Base-by-base conservation (phyloP, 441 rosid genomes). In the Adansonia grandidieri region DNA sequence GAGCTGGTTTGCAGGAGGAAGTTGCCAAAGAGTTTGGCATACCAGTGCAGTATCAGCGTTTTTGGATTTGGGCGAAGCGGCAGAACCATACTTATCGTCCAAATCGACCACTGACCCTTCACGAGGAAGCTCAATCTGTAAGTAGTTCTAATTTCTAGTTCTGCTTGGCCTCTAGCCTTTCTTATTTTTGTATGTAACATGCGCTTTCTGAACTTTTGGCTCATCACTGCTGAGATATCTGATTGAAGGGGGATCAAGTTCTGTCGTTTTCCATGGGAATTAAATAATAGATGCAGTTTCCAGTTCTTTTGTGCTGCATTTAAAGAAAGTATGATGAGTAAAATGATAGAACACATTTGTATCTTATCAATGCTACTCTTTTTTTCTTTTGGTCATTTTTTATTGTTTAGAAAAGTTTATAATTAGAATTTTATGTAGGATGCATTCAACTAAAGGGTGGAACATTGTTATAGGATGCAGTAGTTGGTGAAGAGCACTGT, bases 401-500 rank as follows among this genome's bases (percentile, higher is more conserved):
- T 51, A 15, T 45, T 10, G 51, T 71, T 69, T 70, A 48, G 42
- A 69, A 48, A 42, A 11, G 44, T 22, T 22, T 69, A 50, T 50
- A 15, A 13, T 20, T 11, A 45, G 44, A 15, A 67, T 44, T 67
- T 28, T 71, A 28, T 20, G 42, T 71, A 51, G 9, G 24, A 68
- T 47, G 47, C 54, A 68, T 10, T 68, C 20, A 20, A 44, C 20
- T 5, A 68, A 45, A 67, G 50, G 20, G 20, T 22, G 7, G 40
- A 2, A 9, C 22, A 4, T 48, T 1, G 58, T 48, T 48, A 50
- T 22, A 50, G 32, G 73, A 70, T 24, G 73, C 11, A 32, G 47
- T 71, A 15, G 74, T 17, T 71, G 75, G 48, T 51, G 22, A 53
- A 60, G 71, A 66, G 72, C 37, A 45, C 9, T 45, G n/a, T 45